Conservation (phyloP, 805 yeast genomes). For the Yarrowia alimentaria region DNA sequence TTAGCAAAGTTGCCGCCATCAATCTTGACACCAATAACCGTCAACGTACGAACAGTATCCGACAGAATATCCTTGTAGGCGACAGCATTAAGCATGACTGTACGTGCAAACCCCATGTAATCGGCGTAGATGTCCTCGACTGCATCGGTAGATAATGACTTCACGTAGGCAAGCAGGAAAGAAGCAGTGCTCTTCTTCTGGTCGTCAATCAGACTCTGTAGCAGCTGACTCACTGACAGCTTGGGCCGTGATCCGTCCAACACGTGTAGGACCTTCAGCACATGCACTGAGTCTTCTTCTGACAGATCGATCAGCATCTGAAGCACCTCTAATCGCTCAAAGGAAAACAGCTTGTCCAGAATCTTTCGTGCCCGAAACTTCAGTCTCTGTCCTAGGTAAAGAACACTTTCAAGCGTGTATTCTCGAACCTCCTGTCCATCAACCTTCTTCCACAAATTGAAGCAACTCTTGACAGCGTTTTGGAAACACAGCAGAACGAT, state of each 20-base stretch:
- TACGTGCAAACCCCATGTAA: constrained; percentile 58
- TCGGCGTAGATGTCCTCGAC: constrained; percentile 75
- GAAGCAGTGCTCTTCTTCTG: constrained; percentile 18
- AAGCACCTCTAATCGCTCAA: constrained; percentile 72
- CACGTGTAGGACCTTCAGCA: constrained; percentile 54
- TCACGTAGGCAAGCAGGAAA: constrained; percentile 61
- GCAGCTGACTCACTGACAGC: constrained; percentile 64
- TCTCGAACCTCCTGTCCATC: constrained; percentile 42
- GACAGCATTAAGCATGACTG: constrained; percentile 49
- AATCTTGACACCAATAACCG: constrained; percentile 55
- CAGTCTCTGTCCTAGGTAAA: constrained; percentile 55
- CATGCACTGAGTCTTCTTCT: constrained; percentile 1
- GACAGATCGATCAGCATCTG: constrained; percentile 56
- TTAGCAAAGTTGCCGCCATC: constrained; percentile 60
- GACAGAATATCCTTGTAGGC: constrained; percentile 53
- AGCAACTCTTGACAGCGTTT: constrained; percentile 54
- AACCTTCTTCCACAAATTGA: constrained; percentile 68
- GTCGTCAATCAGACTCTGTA: constrained; percentile 35
- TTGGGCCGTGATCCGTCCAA: constrained; percentile 83
- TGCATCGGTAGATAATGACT: constrained; percentile 68
- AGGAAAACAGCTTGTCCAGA: constrained; percentile 58
- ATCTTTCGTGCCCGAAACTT: constrained; percentile 68
- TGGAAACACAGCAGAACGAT: constrained; percentile 64
- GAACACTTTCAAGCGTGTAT: constrained; percentile 40
- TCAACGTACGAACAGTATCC: constrained; percentile 52